A percentile compares a stretch with the other conserved stretches of the same genome.
Evolutionary conservation across 2,329 filamentous ascomycete genomes (phyloP).

Genomic region (Alternaria alternata): DNA sequence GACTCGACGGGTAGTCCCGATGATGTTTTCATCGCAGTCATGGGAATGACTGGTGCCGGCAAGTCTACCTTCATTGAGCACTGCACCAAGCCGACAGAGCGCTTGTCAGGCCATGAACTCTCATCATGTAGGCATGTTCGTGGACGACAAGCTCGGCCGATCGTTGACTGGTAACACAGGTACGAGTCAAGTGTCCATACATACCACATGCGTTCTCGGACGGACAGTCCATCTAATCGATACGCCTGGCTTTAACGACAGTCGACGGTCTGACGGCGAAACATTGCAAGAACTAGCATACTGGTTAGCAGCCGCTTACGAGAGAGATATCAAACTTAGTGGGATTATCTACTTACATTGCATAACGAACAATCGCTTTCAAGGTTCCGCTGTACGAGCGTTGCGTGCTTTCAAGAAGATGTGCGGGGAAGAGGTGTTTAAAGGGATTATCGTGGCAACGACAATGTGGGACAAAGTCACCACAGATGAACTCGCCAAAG

Average conservation of each 20-base stretch:
- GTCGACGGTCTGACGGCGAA: conserved; percentile 51
- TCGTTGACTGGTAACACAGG: neutral
- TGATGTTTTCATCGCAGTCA: conserved; percentile 44
- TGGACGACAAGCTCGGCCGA: neutral
- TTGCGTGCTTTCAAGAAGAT: conserved; percentile 56
- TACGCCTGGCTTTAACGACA: conserved; percentile 25
- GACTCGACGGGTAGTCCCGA: neutral
- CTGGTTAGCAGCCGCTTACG: conserved; percentile 49
- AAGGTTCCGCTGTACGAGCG: conserved; percentile 52
- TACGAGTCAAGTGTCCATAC: conserved; percentile 7
- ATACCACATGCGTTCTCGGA: conserved; percentile 6
- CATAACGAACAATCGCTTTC: conserved; percentile 54
- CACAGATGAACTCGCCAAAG: neutral
- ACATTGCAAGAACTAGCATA: conserved; percentile 53
- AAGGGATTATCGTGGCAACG: conserved; percentile 53
- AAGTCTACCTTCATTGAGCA: conserved; percentile 51
- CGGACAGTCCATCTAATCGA: conserved; percentile 18
- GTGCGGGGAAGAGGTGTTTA: conserved; percentile 52
- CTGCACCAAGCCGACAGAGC: conserved; percentile 4
- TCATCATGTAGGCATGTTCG: neutral
- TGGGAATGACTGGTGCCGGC: conserved; percentile 54
- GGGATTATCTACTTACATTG: conserved; percentile 59
- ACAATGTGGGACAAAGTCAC: conserved; percentile 51
- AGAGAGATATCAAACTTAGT: conserved; percentile 43
- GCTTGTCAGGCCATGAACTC: neutral